Base-by-base conservation (phyloP, 768 basidiomycete species). In the Mycena vitilis region DNA sequence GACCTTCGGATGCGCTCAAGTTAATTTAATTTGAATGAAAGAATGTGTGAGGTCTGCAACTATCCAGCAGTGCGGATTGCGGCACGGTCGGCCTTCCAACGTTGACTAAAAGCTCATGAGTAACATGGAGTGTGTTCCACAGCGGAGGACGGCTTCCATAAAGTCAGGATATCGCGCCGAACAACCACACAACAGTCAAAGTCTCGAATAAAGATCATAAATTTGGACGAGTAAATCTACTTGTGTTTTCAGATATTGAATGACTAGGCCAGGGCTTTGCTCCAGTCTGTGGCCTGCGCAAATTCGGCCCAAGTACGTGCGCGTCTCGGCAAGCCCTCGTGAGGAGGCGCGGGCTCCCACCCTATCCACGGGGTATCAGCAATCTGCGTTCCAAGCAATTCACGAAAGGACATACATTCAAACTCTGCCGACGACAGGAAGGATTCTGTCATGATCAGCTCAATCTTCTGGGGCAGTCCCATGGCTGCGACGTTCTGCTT, bases 201-300 rank as follows among this genome's bases (percentile, higher is more conserved):
- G 30, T 30, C 30, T 30, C 30, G 30, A 2, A 30, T 30, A 30
- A 30, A 30, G 2, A 30, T 30, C 30, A 30, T 30, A 30, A 30
- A 30, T 30, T 30, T 30, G 30, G 30, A 30, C 30, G 2, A 5
- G 2, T n/a, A n/a, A 5, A n/a, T n/a, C n/a, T n/a, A n/a, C n/a
- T n/a, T n/a, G n/a, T n/a, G n/a, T 30, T 30, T 5, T 30, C 30
- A 5, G 30, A 30, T 30, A 5, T 30, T 30, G 30, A 30, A 30
- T 30, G 30, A 25, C 55, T 40, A 38, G 5, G 15, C 62, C 53
- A 54, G 38, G 4, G 25, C 44, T 25, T 56, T 63, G 54, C 62
- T 65, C 68, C 63, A 69, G 49, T 69, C 68, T 20, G 63, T 38
- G 3, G 2, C 20, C 48, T 60, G 40, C 8, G 30, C 58, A 13